These are phyloP conservation scores for Cladophialophora immunda DNA, from an alignment of 2,329 filamentous ascomycete species.

Conservation along the genomic window DNA sequence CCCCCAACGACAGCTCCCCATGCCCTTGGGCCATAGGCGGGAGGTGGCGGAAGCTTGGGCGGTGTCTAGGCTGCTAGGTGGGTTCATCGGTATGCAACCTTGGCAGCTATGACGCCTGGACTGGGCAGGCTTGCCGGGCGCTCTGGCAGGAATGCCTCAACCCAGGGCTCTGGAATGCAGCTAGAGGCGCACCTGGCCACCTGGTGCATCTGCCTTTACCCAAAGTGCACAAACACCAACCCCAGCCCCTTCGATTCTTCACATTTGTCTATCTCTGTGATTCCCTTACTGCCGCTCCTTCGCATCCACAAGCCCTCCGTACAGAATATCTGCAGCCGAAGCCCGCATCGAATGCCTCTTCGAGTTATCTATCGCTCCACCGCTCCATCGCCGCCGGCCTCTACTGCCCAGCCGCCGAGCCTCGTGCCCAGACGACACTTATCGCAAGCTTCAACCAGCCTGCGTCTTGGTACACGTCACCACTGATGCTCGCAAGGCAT, in stretches of 20 bases:
- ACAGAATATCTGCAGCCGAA: neutral
- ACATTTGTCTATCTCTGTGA: neutral
- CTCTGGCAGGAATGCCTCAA: neutral
- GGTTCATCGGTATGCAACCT: constrained; percentile 11
- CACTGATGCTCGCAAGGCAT: constrained; percentile 2
- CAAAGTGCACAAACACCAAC: constrained; percentile 1
- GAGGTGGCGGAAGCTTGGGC: constrained; percentile 16
- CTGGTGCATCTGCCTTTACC: neutral
- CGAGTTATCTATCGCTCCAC: neutral
- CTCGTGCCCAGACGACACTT: constrained; percentile 17
- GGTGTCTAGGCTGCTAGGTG: neutral
- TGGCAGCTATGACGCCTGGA: constrained; percentile 10
- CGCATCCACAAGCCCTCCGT: neutral
- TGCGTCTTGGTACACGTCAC: constrained; percentile 25
- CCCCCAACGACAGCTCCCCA: neutral
- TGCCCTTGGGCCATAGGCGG: constrained; percentile 7
- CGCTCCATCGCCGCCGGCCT: neutral
- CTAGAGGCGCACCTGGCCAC: neutral
- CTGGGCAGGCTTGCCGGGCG: neutral
- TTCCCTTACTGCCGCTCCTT: neutral
- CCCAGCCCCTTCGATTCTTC: constrained; percentile 1
- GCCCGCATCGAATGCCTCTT: neutral
- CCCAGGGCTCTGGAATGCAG: constrained; percentile 10
- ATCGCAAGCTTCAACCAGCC: neutral
- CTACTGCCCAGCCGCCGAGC: constrained; percentile 18